These are phyloP conservation scores for Sugiyamaella japonica DNA, from an alignment of 1,139 yeast genomes.

Conservation along the genomic window DNA sequence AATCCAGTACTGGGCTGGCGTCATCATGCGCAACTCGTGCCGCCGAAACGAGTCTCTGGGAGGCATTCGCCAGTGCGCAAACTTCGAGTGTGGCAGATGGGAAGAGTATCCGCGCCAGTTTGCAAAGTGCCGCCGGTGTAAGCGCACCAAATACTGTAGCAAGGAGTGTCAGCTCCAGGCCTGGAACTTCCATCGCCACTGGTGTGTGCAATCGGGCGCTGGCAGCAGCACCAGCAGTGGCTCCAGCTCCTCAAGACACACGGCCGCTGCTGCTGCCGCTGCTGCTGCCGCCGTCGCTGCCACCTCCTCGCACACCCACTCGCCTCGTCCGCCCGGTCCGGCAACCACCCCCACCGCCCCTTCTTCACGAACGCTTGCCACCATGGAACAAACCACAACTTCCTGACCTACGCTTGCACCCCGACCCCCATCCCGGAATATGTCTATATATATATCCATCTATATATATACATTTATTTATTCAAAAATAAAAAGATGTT, in stretches of 20 bases:
- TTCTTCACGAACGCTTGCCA: neutral
- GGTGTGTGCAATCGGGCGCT: slow-evolving; percentile 61
- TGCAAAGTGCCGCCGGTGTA: slow-evolving; percentile 92
- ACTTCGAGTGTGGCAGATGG: slow-evolving; percentile 94
- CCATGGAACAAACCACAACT: slow-evolving; percentile 3
- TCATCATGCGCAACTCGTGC: slow-evolving; percentile 92
- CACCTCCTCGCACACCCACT: slow-evolving; percentile 27
- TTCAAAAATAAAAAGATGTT: neutral
- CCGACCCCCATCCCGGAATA: too few relatives aligned
- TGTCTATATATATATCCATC: neutral
- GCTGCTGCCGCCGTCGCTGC: neutral
- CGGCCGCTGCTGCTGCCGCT: neutral
- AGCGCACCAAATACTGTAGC: slow-evolving; percentile 91
- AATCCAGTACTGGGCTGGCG: slow-evolving; percentile 95
- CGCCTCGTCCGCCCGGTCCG: neutral
- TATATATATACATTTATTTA: slow-evolving; percentile 8
- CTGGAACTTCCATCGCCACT: slow-evolving; percentile 90
- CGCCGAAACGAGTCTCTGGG: slow-evolving; percentile 83
- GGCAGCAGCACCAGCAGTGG: slow-evolving; percentile 25
- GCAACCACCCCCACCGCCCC: neutral
- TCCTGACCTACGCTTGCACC: slow-evolving; percentile 2
- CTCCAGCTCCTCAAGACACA: slow-evolving; percentile 19
- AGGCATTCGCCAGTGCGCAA: slow-evolving; percentile 94
- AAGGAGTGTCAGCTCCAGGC: slow-evolving; percentile 88
- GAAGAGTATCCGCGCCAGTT: slow-evolving; percentile 86